These are phyloP conservation scores for Actinomucor elegans DNA, from an alignment of 371 early-diverging fungal genomes.

Conservation along the genomic window DNA sequence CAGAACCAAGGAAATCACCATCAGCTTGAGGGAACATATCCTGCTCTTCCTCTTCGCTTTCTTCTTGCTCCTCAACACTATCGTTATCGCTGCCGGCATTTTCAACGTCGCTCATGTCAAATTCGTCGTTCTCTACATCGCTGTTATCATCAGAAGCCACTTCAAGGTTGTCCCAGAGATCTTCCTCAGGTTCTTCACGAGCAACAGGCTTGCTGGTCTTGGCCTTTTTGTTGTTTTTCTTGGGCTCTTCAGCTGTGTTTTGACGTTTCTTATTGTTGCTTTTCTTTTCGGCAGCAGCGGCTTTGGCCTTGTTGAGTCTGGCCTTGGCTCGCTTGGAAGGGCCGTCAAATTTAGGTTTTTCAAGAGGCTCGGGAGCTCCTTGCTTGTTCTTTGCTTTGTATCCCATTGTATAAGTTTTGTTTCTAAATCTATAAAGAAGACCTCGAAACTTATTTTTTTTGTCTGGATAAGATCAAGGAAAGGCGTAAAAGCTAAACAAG, in stretches of 20 bases:
- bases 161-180: slow-evolving; percentile 52
- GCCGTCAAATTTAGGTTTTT: slow-evolving; percentile 20
- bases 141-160: slow-evolving; percentile 55
- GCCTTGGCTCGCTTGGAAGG: slow-evolving; percentile 32
- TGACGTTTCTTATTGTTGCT: slow-evolving; percentile 28
- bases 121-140: slow-evolving; percentile 28
- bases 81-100: slow-evolving; percentile 9
- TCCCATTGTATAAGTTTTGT: slow-evolving; percentile 39
- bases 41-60: slow-evolving; percentile 36
- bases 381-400: slow-evolving; percentile 70
- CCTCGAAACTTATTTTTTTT: background rate
- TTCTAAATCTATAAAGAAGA: background rate
- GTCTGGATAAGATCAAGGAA: background rate
- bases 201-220: slow-evolving; percentile 1
- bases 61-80: slow-evolving; percentile 45
- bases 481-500: background rate
- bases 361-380: slow-evolving; percentile 56
- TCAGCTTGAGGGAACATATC: slow-evolving; percentile 53
- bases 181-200: slow-evolving; percentile 17
- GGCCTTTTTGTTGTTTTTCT: slow-evolving; percentile 28
- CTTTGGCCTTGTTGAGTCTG: slow-evolving; percentile 29
- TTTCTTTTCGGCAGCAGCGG: slow-evolving; percentile 33
- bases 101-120: slow-evolving; percentile 23
- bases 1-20: slow-evolving; percentile 56
- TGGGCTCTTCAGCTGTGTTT: slow-evolving; percentile 34